A percentile compares a stretch with the other conserved stretches of the same genome.
These are phyloP conservation scores for Yarrowia porcina DNA, from an alignment of 805 yeast genomes.

Conservation along the genomic window DNA sequence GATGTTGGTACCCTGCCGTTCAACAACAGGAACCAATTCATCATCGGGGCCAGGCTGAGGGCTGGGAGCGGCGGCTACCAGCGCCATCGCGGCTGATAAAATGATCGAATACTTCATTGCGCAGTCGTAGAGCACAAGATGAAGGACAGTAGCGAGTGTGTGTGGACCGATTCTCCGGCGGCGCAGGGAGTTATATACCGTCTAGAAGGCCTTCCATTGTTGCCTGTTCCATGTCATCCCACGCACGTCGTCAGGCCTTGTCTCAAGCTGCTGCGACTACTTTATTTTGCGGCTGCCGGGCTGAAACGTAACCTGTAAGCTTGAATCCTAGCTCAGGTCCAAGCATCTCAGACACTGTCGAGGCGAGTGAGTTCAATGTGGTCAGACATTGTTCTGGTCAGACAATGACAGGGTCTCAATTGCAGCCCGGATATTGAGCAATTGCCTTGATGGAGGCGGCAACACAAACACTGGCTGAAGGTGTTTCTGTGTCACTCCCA, in stretches of 20 bases:
- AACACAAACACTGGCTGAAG: no score
- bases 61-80: slow-evolving; percentile 12
- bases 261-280: not conserved
- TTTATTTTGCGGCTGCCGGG: slow-evolving; percentile 9
- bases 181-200: slow-evolving; percentile 20
- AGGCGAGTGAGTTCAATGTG: no score
- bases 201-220: not conserved
- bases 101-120: slow-evolving; percentile 20
- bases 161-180: not conserved
- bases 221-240: not conserved
- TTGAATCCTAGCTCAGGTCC: no score
- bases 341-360: no score
- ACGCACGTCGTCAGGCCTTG: slow-evolving; percentile 10
- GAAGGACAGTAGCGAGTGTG: slow-evolving; percentile 24
- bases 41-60: not conserved
- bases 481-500: not conserved
- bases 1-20: slow-evolving; percentile 2
- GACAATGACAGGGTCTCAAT: no score
- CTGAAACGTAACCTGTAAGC: not conserved
- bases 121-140: slow-evolving; percentile 9
- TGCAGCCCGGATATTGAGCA: no score
- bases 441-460: no score
- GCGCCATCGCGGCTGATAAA: slow-evolving; percentile 2
- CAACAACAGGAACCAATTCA: slow-evolving; percentile 9
- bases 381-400: no score